Conservation (phyloP, 495 filamentous ascomycete species). For the Aspergillus sparsus region DNA sequence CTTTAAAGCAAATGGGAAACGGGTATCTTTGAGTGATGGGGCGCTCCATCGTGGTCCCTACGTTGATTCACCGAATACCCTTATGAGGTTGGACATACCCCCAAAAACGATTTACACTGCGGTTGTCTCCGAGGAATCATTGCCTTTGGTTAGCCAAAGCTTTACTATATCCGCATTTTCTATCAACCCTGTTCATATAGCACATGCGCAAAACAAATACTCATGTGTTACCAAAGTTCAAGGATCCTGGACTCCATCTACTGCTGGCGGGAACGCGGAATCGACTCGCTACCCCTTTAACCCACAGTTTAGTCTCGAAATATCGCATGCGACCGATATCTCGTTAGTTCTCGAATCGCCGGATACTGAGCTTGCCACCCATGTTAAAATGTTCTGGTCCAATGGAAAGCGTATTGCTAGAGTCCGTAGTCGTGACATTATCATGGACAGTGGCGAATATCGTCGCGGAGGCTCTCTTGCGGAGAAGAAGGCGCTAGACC, state of each 20-base stretch:
- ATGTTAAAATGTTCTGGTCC: constrained; percentile 81
- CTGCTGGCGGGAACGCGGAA: constrained; percentile 80
- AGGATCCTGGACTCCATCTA: constrained; percentile 72
- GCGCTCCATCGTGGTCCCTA: constrained; percentile 72
- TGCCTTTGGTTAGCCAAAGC: constrained; percentile 66
- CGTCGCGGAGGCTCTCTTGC: constrained; percentile 73
- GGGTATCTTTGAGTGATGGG: constrained; percentile 70
- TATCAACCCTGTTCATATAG: constrained; percentile 55
- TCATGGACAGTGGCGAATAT: constrained; percentile 81
- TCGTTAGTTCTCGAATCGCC: constrained; percentile 74
- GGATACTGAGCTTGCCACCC: constrained; percentile 68
- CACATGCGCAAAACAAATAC: constrained; percentile 59
- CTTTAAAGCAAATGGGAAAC: constrained; percentile 70
- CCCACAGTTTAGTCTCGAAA: constrained; percentile 74
- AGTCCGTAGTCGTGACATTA: constrained; percentile 73
- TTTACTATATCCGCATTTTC: constrained; percentile 89
- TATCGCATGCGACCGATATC: constrained; percentile 58
- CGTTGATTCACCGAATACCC: constrained; percentile 90
- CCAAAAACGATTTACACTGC: constrained; percentile 66
- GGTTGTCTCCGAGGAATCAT: constrained; percentile 74
- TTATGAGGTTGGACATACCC: constrained; percentile 71
- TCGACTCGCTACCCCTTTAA: constrained; percentile 75
- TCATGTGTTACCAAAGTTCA: constrained; percentile 52
- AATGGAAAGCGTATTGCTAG: constrained; percentile 66
- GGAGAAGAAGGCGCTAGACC: constrained; percentile 54